These are phyloP conservation scores for Cryphonectria naterciae DNA, from an alignment of 2,329 filamentous ascomycete species.

Conservation along the genomic window DNA sequence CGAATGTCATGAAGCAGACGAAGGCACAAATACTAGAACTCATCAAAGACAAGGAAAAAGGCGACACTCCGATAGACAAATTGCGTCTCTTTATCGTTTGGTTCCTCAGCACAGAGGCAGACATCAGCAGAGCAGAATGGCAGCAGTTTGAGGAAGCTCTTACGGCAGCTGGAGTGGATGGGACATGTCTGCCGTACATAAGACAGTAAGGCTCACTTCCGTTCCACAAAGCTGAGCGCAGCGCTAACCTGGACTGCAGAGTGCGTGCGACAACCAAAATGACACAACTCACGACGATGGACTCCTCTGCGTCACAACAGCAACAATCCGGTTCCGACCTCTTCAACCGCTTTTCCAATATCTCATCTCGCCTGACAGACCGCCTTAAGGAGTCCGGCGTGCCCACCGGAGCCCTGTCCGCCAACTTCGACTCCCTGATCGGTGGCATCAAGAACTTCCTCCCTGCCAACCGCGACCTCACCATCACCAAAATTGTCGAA, in stretches of 20 bases:
- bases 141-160: conserved; percentile 85
- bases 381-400: conserved; percentile 89
- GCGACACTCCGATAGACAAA: conserved; percentile 84
- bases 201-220: conserved; percentile 64
- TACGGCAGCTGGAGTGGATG: conserved; percentile 74
- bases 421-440: conserved; percentile 92
- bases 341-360: conserved; percentile 90
- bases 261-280: conserved; percentile 95
- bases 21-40: conserved; percentile 88
- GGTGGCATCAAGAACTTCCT: conserved; percentile 98
- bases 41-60: conserved; percentile 80
- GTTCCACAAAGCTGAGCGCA: conserved; percentile 17
- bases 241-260: conserved; percentile 47
- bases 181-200: conserved; percentile 80
- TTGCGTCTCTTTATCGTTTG: conserved; percentile 94
- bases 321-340: conserved; percentile 69
- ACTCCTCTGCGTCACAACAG: conserved; percentile 69
- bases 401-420: conserved; percentile 66
- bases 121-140: conserved; percentile 81
- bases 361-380: conserved; percentile 90
- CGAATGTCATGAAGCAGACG: conserved; percentile 87
- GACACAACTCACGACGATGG: conserved; percentile 95
- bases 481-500: conserved; percentile 96
- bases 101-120: conserved; percentile 92
- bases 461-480: conserved; percentile 93